Conservation (phyloP, 202 grass and related monocot species). For the Cymbopogon flexuosus region DNA sequence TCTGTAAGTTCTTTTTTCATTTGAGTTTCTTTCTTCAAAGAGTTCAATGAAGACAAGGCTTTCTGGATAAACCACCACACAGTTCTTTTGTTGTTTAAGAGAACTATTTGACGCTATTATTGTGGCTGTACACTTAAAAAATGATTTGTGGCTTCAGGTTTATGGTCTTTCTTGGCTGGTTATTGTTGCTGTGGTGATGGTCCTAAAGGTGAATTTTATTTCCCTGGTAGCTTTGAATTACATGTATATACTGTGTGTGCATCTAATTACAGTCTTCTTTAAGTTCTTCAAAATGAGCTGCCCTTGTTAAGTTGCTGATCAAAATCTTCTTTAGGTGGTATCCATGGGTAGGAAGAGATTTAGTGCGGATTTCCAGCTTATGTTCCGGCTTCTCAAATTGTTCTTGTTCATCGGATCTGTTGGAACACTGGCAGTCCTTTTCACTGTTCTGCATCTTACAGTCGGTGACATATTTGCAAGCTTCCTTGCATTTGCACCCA, state of each 20-base stretch:
- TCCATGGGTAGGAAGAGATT: constrained; percentile 90
- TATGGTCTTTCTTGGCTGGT: constrained; percentile 93
- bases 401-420: constrained; percentile 70
- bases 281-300: neutral
- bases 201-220: constrained; percentile 60
- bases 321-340: constrained; percentile 46
- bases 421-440: constrained; percentile 69
- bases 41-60: neutral
- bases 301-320: constrained; percentile 26
- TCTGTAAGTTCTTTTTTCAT: constrained; percentile 49
- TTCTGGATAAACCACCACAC: neutral
- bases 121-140: constrained; percentile 8
- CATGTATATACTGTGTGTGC: neutral
- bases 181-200: constrained; percentile 70
- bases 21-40: constrained; percentile 27
- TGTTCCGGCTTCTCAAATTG: constrained; percentile 85
- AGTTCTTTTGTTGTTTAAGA: constrained; percentile 18
- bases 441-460: constrained; percentile 76
- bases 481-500: constrained; percentile 82
- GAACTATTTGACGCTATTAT: constrained; percentile 3
- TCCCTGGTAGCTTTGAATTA: constrained; percentile 10
- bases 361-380: constrained; percentile 83
- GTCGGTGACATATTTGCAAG: constrained; percentile 79
- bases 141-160: constrained; percentile 62
- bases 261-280: neutral